Evolutionary conservation across 495 filamentous ascomycete species (phyloP).

Genomic region (Aspergillus funiculosus): DNA sequence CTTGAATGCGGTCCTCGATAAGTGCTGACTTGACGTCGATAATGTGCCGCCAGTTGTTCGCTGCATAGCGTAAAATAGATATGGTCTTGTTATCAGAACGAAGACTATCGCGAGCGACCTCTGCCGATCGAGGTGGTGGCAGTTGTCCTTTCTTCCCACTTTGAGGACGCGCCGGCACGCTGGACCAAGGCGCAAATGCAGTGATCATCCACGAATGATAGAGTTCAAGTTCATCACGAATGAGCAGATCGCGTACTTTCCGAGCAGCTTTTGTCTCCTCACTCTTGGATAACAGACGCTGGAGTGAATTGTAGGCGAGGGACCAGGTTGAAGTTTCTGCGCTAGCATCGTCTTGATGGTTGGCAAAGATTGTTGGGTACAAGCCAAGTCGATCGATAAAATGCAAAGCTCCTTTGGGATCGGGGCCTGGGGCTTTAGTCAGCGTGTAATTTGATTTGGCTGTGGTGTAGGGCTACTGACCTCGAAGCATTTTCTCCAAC

Average conservation of each 20-base stretch:
- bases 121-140: slow-evolving; percentile 47
- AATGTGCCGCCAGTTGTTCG: slow-evolving; percentile 55
- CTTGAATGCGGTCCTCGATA: slow-evolving; percentile 20
- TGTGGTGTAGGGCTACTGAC: slow-evolving; percentile 37
- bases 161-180: slow-evolving; percentile 40
- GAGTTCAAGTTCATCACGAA: slow-evolving; percentile 51
- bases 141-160: slow-evolving; percentile 40
- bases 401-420: slow-evolving; percentile 62
- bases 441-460: neutral
- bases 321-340: slow-evolving; percentile 42
- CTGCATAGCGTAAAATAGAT: slow-evolving; percentile 58
- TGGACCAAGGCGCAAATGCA: slow-evolving; percentile 70
- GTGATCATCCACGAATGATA: slow-evolving; percentile 73
- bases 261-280: slow-evolving; percentile 12
- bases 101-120: slow-evolving; percentile 69
- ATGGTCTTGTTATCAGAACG: slow-evolving; percentile 68
- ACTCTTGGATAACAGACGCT: slow-evolving; percentile 23
- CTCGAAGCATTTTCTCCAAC: slow-evolving; percentile 83
- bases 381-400: slow-evolving; percentile 68
- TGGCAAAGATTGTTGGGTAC: slow-evolving; percentile 70
- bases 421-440: slow-evolving; percentile 47
- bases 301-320: slow-evolving; percentile 35
- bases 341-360: slow-evolving; percentile 42
- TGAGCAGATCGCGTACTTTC: slow-evolving; percentile 43
- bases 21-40: slow-evolving; percentile 49